These are phyloP conservation scores for Solanum bukasovii DNA, from an alignment of 257 asterid genomes.

Conservation along the genomic window DNA sequence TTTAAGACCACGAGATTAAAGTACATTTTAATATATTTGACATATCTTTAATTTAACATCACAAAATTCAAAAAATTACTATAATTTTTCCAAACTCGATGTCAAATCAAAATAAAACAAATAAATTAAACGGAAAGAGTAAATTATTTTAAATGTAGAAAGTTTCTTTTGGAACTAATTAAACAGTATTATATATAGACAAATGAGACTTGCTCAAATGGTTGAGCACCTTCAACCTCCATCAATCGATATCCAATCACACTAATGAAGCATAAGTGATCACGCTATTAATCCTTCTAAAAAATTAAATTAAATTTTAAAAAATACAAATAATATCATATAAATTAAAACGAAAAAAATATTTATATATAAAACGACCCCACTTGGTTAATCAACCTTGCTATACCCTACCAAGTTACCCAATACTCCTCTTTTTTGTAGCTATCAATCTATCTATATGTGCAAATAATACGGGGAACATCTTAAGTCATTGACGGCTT, in stretches of 20 bases:
- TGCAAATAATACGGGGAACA: slow-evolving; percentile 19
- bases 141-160: neutral
- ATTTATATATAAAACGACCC: neutral
- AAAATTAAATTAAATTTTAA: neutral
- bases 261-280: neutral
- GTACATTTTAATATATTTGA: neutral
- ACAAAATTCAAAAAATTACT: neutral
- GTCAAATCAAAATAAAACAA: too few relatives aligned
- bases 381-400: neutral
- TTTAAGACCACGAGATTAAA: neutral
- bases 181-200: too few relatives aligned
- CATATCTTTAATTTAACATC: neutral
- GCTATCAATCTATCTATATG: slow-evolving; percentile 21
- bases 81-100: neutral
- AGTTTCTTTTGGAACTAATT: neutral
- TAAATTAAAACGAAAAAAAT: neutral
- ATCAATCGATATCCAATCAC: neutral
- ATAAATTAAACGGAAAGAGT: too few relatives aligned
- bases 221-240: neutral
- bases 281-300: neutral
- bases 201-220: neutral
- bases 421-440: slow-evolving; percentile 9
- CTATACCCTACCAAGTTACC: slow-evolving; percentile 2
- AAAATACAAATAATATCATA: too few relatives aligned
- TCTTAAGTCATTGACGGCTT: too few relatives aligned